Base-by-base conservation (phyloP, 495 filamentous ascomycete species). In the Tricharina praecox region DNA sequence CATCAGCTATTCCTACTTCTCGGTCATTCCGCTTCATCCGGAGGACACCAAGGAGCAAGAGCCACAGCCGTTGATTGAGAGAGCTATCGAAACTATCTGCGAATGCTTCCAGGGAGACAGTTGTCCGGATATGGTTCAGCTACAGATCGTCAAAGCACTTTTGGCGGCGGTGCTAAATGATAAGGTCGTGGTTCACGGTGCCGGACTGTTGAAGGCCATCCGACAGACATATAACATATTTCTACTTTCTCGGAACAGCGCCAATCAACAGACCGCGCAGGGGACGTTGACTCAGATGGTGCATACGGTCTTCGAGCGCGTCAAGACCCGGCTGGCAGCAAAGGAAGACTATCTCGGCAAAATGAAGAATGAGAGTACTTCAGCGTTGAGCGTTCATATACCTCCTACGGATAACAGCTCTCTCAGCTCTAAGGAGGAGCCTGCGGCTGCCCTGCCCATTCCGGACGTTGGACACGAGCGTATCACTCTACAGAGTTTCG, bases 181-280 rank as follows among this genome's bases (percentile, higher is more conserved):
- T 66, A 96, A 96, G 63, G 87, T 94, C 36, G 81, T 99, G 35
- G 92, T 99, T 1, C 92, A 99, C 65, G 92, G 92, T 45, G 88
- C 90, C 36, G 92, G 92, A 50, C 70, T 99, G 49, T 66, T 99
- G 36, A 99, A 99, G 69, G 90, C 92, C n/a, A 85, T 99, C 41
- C 81, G 92, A 46, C 85, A 93, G 60, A 90, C 93, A 38, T 99
- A 99, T 69, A 99, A 95, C 63, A 88, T 99, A 54, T 99, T 99
- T 63, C 70, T 99, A 30, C 75, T 94, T 28, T 94, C 86, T 40
- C 82, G 88, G 57, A 93, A 75, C 32, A 85, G 76, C 53, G 75
- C 79, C 24, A 95, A 96, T 56, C 92, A 99, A 66, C 85, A 93
- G 64, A 81, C 94, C 38, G 92, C 92, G 0, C 92, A 96, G 60